A percentile compares a stretch with the other conserved stretches of the same genome.
Conservation (phyloP, 106 monocot genomes). For the Triglochin maritima region DNA sequence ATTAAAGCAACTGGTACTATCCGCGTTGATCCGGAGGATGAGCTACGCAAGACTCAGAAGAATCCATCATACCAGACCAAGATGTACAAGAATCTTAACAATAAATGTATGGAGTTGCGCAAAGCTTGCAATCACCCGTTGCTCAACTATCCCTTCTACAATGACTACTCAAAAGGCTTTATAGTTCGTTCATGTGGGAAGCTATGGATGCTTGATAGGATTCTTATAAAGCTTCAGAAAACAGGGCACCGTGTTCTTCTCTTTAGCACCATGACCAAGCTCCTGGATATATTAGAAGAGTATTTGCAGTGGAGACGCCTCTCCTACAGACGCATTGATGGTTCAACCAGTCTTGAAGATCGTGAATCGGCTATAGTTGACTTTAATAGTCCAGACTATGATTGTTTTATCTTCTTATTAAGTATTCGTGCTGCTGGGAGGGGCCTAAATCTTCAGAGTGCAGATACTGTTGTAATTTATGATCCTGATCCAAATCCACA, state of each 20-base stretch:
- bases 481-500: constrained; percentile 99
- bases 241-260: constrained; percentile 94
- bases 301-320: constrained; percentile 88
- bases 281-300: constrained; percentile 92
- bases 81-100: constrained; percentile 86
- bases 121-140: constrained; percentile 95
- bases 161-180: constrained; percentile 67
- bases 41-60: constrained; percentile 45
- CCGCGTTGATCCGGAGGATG: constrained; percentile 91
- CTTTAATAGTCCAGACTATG: constrained; percentile 70
- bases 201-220: constrained; percentile 91
- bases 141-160: constrained; percentile 78
- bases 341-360: constrained; percentile 86
- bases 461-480: constrained; percentile 95
- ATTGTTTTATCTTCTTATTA: constrained; percentile 94
- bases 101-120: constrained; percentile 97
- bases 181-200: constrained; percentile 91
- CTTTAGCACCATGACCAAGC: constrained; percentile 98
- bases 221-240: constrained; percentile 92
- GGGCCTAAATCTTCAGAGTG: constrained; percentile 94
- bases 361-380: constrained; percentile 91
- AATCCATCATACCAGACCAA: constrained; percentile 79
- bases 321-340: constrained; percentile 88
- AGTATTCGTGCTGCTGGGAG: constrained; percentile 99
- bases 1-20: constrained; percentile 94